phyloP scores from a whole-genome alignment of 805 yeast genomes.

The Candida krabiensis region DNA sequence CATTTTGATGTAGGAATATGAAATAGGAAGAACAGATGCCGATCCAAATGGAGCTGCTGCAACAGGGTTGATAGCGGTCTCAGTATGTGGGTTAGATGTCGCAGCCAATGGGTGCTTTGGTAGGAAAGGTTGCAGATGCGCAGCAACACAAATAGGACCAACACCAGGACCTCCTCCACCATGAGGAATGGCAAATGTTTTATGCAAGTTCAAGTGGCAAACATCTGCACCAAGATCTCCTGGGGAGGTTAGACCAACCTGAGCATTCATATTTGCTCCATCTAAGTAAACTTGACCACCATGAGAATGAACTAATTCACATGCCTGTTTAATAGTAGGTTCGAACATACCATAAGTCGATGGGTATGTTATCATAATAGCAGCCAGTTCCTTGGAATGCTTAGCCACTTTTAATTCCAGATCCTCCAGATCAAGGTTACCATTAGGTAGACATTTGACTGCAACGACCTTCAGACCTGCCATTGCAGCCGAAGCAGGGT shows the following conservation, averaged over 20 bases:
- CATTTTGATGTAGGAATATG: slow-evolving; percentile 93
- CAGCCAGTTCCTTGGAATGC: slow-evolving; percentile 72
- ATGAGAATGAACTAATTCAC: slow-evolving; percentile 75
- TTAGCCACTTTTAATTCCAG: slow-evolving; percentile 69
- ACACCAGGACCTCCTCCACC: slow-evolving; percentile 99
- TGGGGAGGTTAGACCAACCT: slow-evolving; percentile 95
- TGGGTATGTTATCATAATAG: slow-evolving; percentile 96
- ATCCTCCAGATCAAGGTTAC: slow-evolving; percentile 82
- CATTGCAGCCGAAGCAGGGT: slow-evolving; percentile 98
- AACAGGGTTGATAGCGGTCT: slow-evolving; percentile 67
- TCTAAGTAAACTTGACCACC: slow-evolving; percentile 98
- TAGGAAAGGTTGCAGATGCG: slow-evolving; percentile 75
- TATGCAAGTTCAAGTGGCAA: slow-evolving; percentile 94
- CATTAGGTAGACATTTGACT: slow-evolving; percentile 81
- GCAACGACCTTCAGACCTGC: slow-evolving; percentile 92
- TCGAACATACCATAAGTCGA: slow-evolving; percentile 96
- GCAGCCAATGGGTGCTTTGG: slow-evolving; percentile 75
- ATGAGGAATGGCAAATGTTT: slow-evolving; percentile 96
- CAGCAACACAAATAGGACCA: slow-evolving; percentile 93
- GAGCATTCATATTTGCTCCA: slow-evolving; percentile 99
- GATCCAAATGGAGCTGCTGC: slow-evolving; percentile 96
- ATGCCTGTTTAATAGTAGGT: slow-evolving; percentile 83
- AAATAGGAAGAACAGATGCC: slow-evolving; percentile 88
- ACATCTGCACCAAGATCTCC: slow-evolving; percentile 98
- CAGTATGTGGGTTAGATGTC: slow-evolving; percentile 41